Conservation (phyloP, 768 basidiomycete species). For the Amanita brunnescens region DNA sequence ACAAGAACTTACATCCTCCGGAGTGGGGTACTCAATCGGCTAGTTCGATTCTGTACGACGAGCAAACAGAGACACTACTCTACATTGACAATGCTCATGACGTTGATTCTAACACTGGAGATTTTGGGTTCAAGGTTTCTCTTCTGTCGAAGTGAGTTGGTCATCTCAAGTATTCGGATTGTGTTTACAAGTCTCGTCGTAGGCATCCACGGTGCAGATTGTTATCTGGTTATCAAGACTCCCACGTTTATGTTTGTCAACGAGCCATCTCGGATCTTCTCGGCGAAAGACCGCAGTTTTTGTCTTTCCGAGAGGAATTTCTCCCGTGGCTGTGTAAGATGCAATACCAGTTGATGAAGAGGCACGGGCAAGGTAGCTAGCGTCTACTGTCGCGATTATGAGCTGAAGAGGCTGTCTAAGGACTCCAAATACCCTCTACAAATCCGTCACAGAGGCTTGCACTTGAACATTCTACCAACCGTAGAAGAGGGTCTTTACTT, state of each 20-base stretch:
- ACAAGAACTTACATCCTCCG: constrained; percentile 49
- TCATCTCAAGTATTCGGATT: constrained; percentile 1
- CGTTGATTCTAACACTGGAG: constrained; percentile 57
- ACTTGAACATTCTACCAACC: background rate
- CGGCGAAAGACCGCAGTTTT: constrained; percentile 57
- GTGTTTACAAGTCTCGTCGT: background rate
- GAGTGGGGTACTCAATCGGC: constrained; percentile 53
- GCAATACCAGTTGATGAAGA: constrained; percentile 60
- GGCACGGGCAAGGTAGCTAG: constrained; percentile 40
- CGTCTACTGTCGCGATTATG: constrained; percentile 3
- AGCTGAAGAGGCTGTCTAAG: background rate
- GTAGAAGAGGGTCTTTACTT: background rate
- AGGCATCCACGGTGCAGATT: constrained; percentile 70
- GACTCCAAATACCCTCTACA: background rate
- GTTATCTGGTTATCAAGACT: constrained; percentile 65
- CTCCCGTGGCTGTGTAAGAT: constrained; percentile 88
- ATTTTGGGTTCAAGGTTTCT: constrained; percentile 68
- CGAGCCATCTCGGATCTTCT: constrained; percentile 65
- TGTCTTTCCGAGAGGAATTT: constrained; percentile 85
- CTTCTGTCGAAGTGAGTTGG: constrained; percentile 51
- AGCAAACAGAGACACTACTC: constrained; percentile 53
- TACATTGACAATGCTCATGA: constrained; percentile 68
- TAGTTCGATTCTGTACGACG: constrained; percentile 61
- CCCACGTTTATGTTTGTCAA: constrained; percentile 87
- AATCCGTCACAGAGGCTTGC: background rate